Evolutionary conservation across 768 basidiomycete genomes (phyloP).

Genomic region (Panaeolus cyanescens): DNA sequence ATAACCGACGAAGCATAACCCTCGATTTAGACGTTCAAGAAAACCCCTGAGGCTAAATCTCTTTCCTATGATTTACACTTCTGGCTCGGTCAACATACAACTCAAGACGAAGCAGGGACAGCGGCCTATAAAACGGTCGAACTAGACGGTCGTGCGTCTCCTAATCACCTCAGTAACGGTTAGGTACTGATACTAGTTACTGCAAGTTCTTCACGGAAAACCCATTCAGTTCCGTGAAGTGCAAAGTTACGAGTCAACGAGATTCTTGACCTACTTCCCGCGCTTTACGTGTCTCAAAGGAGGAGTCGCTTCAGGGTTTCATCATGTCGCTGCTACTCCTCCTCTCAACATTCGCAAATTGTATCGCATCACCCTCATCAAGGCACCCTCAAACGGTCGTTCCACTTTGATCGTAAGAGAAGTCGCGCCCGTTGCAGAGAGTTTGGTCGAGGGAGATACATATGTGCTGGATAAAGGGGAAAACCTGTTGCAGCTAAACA

Average conservation of each 20-base stretch:
- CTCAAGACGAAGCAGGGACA: conserved; percentile 62
- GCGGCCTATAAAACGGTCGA: conserved; percentile 71
- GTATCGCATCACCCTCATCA: conserved; percentile 47
- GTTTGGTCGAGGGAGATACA: conserved; percentile 54
- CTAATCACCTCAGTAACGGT: not conserved
- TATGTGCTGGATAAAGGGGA: conserved; percentile 62
- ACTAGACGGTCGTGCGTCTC: conserved; percentile 58
- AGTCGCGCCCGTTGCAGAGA: conserved; percentile 44
- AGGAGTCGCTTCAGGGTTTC: conserved; percentile 33
- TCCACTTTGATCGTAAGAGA: conserved; percentile 48
- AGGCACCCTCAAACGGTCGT: conserved; percentile 18
- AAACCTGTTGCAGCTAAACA: conserved; percentile 57
- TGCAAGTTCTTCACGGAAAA: conserved; percentile 51
- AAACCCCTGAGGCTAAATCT: conserved; percentile 43
- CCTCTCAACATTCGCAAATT: conserved; percentile 44
- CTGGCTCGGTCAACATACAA: conserved; percentile 62
- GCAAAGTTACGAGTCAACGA: conserved; percentile 57
- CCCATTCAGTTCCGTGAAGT: conserved; percentile 66
- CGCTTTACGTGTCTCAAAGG: conserved; percentile 29
- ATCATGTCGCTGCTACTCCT: conserved; percentile 29
- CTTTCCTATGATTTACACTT: conserved; percentile 65
- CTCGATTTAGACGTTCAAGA: conserved; percentile 55
- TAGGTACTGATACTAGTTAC: not conserved
- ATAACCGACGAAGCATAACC: not conserved
- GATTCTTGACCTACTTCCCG: conserved; percentile 34